Conservation (phyloP, 768 basidiomycete genomes). For the Suillus clintonianus region DNA sequence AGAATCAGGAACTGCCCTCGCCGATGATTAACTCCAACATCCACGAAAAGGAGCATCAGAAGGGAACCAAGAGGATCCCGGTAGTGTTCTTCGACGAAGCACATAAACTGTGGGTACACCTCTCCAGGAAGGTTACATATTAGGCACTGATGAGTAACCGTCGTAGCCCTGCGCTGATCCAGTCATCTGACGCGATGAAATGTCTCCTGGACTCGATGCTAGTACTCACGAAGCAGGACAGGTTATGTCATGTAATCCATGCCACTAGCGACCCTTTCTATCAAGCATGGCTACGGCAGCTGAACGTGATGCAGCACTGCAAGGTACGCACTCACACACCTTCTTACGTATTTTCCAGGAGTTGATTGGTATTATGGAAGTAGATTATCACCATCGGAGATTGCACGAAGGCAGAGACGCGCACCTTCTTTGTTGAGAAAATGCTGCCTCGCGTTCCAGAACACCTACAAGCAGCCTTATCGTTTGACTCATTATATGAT, state of each 20-base stretch:
- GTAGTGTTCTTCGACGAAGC: slow-evolving; percentile 87
- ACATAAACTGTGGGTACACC: slow-evolving; percentile 65
- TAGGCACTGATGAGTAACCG: slow-evolving; percentile 5
- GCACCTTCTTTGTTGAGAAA: slow-evolving; percentile 62
- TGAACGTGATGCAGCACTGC: slow-evolving; percentile 83
- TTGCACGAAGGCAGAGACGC: slow-evolving; percentile 71
- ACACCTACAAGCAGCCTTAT: slow-evolving; percentile 49
- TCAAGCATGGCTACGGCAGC: slow-evolving; percentile 78
- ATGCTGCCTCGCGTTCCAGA: slow-evolving; percentile 74
- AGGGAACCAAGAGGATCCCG: slow-evolving; percentile 65
- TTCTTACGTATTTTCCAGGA: neutral
- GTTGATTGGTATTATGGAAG: neutral
- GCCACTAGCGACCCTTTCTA: slow-evolving; percentile 86
- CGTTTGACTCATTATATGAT: slow-evolving; percentile 74
- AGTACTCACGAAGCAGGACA: slow-evolving; percentile 84
- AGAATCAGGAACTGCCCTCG: slow-evolving; percentile 34
- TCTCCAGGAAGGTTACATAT: neutral
- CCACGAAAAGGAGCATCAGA: slow-evolving; percentile 33
- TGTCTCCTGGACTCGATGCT: slow-evolving; percentile 83
- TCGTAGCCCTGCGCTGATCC: slow-evolving; percentile 68
- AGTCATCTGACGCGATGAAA: slow-evolving; percentile 81
- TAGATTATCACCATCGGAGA: slow-evolving; percentile 82
- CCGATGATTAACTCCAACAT: slow-evolving; percentile 18
- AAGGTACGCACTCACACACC: slow-evolving; percentile 45
- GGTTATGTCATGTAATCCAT: slow-evolving; percentile 81